Base-by-base conservation (phyloP, 257 asterid genomes). In the Ballota nigra region DNA sequence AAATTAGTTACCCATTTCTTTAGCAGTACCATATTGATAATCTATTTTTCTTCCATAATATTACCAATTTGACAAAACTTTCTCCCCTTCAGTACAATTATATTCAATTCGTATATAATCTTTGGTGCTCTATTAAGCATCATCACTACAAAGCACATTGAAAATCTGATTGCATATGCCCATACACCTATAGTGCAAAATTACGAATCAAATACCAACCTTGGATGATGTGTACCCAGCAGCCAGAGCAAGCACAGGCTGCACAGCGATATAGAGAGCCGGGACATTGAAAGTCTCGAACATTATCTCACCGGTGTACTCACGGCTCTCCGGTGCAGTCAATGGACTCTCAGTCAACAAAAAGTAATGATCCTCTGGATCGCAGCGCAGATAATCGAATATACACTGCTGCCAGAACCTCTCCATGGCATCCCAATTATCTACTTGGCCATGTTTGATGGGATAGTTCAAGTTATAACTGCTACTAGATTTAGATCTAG, bases 351-450 rank as follows among this genome's bases (percentile, higher is more conserved):
- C 99, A 3, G 98, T 89, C 84, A 94, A 71, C 76, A 84, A 74
- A 84, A 94, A 94, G 83, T 94, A 94, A 79, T 91, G 99, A 83
- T 94, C 97, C 79, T 94, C 97, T 0, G 99, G 97, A 80, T 91
- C 97, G 75, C 99, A 94, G 6, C 99, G 82, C 76, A 94, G 66
- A 73, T 94, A 89, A 74, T 89, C 84, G 71, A 89, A 94, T 71
- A 94, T 84, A 79, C 93, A 86, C 76, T 91, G 97, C 88, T 94
- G 97, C 99, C 99, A 94, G 78, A 89, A 94, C 66, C 96, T 84
- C 85, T 94, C 99, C 98, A 91, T 91, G 11, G 96, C 88, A 70
- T 94, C 98, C 99, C 98, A 94, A 75, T 94, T 67, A 64, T 88
- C 91, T 24, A 94, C 98, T 84, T 94, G 97, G 60, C 99, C 97